Evolutionary conservation across 2,329 filamentous ascomycete genomes (phyloP), one percentile per base, ranked within the genome.

Genomic region (Aspergillus costaricaensis): DNA sequence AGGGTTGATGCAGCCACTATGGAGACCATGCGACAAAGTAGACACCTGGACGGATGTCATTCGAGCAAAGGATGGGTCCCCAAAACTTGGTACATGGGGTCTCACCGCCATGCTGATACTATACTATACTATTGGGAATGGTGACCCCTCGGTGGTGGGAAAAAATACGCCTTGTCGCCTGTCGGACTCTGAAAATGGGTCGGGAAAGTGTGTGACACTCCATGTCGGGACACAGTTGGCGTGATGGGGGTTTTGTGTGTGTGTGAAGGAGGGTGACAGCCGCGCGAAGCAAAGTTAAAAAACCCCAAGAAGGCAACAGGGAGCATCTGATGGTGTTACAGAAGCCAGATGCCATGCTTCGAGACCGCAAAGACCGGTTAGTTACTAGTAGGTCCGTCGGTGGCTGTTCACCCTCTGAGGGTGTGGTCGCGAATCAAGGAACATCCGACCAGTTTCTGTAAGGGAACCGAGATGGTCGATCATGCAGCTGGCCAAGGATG

Each of bases 21-120:
- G 59, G 57, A 60, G 56, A 55, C 30, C 21, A 43, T 49, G 58
- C 60, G 61, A 62, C 54, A 52, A 15, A 52, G 43, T 17, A 27
- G 60, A 49, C 63, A 65, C 62, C 62, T 66, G 63, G 43, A 44
- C 15, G 8, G 38, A 56, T 62, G 32, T 55, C 50, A 65, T 63
- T 64, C 51, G 63, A 59, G 59, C 54, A 55, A 23, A 14, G 10
- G 38, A 58, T 60, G 56, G 59, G 44, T 54, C 61, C 30, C 61
- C 30, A 43, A 51, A 48, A 25, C 25, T 21, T 36, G 32, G 38
- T 36, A 41, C 17, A 44, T 44, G 41, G 32, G 32, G 41, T 38
- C 43, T 51, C 32, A 57, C 44, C 55, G 55, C 54, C 44, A 27
- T 51, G 54, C 27, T 25, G 50, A 44, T 38, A 50, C 30, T 50